These are phyloP conservation scores for Taphrina wiesneri DNA, from an alignment of 1,139 yeast genomes.

Conservation along the genomic window DNA sequence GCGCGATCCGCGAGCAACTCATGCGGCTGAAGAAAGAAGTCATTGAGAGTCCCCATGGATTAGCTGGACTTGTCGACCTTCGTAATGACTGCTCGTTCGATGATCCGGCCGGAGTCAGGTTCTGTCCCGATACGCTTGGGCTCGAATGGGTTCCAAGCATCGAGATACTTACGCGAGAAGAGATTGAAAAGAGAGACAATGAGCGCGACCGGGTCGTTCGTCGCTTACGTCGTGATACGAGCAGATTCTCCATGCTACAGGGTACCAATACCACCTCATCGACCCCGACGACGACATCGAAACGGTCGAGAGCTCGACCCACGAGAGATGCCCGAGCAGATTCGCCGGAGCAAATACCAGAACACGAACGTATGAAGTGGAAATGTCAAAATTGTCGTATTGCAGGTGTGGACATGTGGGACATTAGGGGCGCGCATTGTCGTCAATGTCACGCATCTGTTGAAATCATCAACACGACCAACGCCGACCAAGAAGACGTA, in stretches of 20 bases:
- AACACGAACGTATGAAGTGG: conserved; percentile 37
- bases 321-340: conserved; percentile 32
- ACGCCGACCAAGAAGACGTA: not conserved
- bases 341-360: conserved; percentile 17
- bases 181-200: conserved; percentile 89
- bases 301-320: conserved; percentile 30
- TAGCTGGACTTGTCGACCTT: conserved; percentile 54
- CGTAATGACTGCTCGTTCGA: conserved; percentile 62
- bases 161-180: conserved; percentile 84
- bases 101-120: conserved; percentile 63
- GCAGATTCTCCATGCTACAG: conserved; percentile 53
- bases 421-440: conserved; percentile 34
- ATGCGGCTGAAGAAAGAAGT: conserved; percentile 78
- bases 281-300: conserved; percentile 15
- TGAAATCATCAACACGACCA: not conserved
- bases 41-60: conserved; percentile 62
- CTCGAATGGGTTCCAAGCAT: conserved; percentile 89
- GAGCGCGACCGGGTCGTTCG: conserved; percentile 91
- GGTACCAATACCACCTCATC: conserved; percentile 25
- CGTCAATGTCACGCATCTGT: conserved; percentile 7
- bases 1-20: conserved; percentile 77
- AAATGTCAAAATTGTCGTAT: conserved; percentile 36
- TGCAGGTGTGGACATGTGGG: conserved; percentile 37
- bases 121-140: conserved; percentile 61
- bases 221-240: conserved; percentile 86